Conservation (phyloP, 495 filamentous ascomycete genomes). For the Penicillium salamii region DNA sequence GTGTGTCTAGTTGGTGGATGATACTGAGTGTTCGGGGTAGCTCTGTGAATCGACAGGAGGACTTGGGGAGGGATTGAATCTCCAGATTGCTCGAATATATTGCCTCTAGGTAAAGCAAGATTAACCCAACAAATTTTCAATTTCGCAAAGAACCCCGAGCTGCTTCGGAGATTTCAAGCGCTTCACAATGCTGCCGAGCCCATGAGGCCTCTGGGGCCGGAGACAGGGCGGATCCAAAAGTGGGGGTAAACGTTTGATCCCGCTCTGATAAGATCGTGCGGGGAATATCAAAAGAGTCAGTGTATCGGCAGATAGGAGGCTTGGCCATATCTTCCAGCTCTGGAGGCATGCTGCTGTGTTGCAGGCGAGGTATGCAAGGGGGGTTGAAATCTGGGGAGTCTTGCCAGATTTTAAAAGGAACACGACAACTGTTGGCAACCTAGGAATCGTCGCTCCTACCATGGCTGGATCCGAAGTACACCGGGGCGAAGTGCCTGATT, state of each 20-base stretch:
- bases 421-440: too few species aligned
- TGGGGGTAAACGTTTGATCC: not conserved
- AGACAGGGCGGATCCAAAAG: not conserved
- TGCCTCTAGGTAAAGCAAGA: too few species aligned
- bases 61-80: not conserved
- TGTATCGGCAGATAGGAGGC: not conserved
- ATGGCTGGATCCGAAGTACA: constrained; percentile 1
- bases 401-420: not conserved
- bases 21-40: too few species aligned
- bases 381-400: not conserved
- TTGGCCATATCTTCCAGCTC: not conserved
- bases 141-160: not conserved
- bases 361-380: not conserved
- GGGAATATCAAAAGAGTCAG: not conserved
- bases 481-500: constrained; percentile 2
- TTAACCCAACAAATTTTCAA: not conserved
- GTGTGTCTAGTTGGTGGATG: not conserved
- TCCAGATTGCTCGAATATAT: not conserved
- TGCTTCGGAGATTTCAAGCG: not conserved
- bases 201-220: not conserved
- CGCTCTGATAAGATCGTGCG: not conserved
- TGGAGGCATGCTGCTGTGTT: too few species aligned
- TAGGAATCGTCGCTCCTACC: not conserved
- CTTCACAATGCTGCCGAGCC: too few species aligned
- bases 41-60: too few species aligned